These are phyloP conservation scores for Aspergillus sp. DNA, from an alignment of 2,329 filamentous ascomycete genomes.

Conservation along the genomic window DNA sequence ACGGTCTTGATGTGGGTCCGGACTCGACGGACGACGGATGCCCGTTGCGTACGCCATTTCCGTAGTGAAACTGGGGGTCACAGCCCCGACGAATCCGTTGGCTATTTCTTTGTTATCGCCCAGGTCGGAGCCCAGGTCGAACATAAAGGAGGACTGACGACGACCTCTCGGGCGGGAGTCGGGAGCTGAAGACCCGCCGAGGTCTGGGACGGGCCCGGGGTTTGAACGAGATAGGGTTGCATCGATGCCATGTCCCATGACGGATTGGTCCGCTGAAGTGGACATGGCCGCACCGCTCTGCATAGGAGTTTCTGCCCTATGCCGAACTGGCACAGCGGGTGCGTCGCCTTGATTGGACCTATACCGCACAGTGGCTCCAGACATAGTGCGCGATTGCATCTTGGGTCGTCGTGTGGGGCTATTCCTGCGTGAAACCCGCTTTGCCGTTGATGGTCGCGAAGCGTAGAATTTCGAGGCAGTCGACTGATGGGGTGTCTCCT, in stretches of 20 bases:
- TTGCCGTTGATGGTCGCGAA: slow-evolving; percentile 38
- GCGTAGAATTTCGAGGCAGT: slow-evolving; percentile 24
- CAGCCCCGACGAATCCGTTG: slow-evolving; percentile 53
- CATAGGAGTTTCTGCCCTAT: slow-evolving; percentile 24
- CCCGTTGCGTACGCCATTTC: slow-evolving; percentile 68
- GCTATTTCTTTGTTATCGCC: slow-evolving; percentile 55
- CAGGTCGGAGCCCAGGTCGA: slow-evolving; percentile 66
- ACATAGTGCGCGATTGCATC: slow-evolving; percentile 63
- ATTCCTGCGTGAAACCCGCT: slow-evolving; percentile 26
- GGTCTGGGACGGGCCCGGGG: slow-evolving; percentile 50
- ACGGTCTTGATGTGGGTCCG: slow-evolving; percentile 58
- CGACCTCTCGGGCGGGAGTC: slow-evolving; percentile 26
- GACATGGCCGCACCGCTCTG: slow-evolving; percentile 27
- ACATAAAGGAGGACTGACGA: slow-evolving; percentile 57
- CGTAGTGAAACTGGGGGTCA: slow-evolving; percentile 71
- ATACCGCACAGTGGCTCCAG: slow-evolving; percentile 76
- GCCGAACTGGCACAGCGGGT: slow-evolving; percentile 8
- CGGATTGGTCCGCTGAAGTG: slow-evolving; percentile 29
- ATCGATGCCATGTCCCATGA: slow-evolving; percentile 49
- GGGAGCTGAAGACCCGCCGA: slow-evolving; percentile 47
- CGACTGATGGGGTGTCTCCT: slow-evolving; percentile 18
- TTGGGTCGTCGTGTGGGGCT: slow-evolving; percentile 29
- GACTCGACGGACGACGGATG: slow-evolving; percentile 42
- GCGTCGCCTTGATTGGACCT: slow-evolving; percentile 50
- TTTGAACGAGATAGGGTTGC: slow-evolving; percentile 46